phyloP scores from a whole-genome alignment of 495 filamentous ascomycete species.

The Penicillium subrubescens region DNA sequence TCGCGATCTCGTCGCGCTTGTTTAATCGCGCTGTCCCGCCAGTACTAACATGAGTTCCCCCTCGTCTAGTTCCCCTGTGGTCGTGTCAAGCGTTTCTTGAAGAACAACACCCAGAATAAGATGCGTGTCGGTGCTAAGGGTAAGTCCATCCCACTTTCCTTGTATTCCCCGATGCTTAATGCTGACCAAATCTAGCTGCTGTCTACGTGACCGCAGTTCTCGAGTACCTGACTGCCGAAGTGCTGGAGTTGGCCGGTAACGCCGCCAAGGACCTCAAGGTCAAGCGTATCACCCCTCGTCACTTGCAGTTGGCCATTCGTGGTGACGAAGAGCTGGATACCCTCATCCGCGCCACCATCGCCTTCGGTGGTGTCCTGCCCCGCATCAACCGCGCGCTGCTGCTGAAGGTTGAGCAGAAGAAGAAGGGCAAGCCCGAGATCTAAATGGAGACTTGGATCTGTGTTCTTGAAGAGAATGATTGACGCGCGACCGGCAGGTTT shows the following conservation, averaged over 20 bases:
- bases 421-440: slow-evolving; percentile 75
- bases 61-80: slow-evolving; percentile 89
- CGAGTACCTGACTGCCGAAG: slow-evolving; percentile 97
- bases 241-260: slow-evolving; percentile 96
- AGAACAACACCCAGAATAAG: slow-evolving; percentile 99
- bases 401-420: slow-evolving; percentile 99
- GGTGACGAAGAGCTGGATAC: slow-evolving; percentile 98
- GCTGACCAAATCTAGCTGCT: slow-evolving; percentile 57
- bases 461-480: background rate
- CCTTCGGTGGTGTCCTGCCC: slow-evolving; percentile 95
- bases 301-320: slow-evolving; percentile 96
- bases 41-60: slow-evolving; percentile 18
- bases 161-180: slow-evolving; percentile 8
- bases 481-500: slow-evolving; percentile 1
- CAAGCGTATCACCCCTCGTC: slow-evolving; percentile 98
- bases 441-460: slow-evolving; percentile 28
- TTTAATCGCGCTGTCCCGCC: background rate
- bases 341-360: slow-evolving; percentile 95
- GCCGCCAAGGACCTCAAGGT: slow-evolving; percentile 99
- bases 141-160: slow-evolving; percentile 26
- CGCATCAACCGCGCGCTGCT: slow-evolving; percentile 98
- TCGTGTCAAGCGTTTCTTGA: slow-evolving; percentile 99
- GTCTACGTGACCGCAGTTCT: slow-evolving; percentile 98
- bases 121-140: slow-evolving; percentile 98
- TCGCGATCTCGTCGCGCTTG: background rate